Evolutionary conservation across 805 yeast genomes (phyloP).

Genomic region (Monosporozyma siamensis): DNA sequence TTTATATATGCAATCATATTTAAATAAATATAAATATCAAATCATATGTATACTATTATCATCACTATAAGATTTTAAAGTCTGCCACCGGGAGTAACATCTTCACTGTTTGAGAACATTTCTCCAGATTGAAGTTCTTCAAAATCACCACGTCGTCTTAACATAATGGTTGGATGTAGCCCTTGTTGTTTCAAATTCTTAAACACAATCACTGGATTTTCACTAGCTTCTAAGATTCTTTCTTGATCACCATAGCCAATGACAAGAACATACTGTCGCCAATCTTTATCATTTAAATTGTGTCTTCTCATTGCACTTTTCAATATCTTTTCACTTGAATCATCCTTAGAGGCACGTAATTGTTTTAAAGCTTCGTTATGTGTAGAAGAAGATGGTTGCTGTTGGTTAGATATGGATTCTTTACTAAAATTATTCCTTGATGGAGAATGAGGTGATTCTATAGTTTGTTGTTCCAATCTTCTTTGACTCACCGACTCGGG

Average conservation of each 20-base stretch:
- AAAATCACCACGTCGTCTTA: constrained; percentile 65
- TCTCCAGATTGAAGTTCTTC: constrained; percentile 16
- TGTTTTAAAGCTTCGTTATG: constrained; percentile 7
- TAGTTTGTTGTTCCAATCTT: neutral
- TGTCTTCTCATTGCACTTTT: constrained; percentile 86
- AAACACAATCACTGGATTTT: constrained; percentile 78
- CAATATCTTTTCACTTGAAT: constrained; percentile 79
- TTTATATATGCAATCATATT: no score
- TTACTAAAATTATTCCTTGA: neutral
- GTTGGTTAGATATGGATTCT: neutral
- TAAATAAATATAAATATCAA: no score
- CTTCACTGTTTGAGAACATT: neutral
- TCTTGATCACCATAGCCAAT: constrained; percentile 89
- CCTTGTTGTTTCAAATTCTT: constrained; percentile 81
- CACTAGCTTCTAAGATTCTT: constrained; percentile 70
- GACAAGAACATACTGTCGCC: constrained; percentile 82
- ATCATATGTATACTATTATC: constrained; percentile 1
- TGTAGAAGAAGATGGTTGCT: no score
- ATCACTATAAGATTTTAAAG: constrained; percentile 7
- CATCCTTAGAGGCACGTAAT: constrained; percentile 77
- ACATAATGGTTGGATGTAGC: constrained; percentile 83
- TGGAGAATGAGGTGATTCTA: neutral
- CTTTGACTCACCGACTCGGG: no score
- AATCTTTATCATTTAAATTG: constrained; percentile 64
- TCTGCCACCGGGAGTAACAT: constrained; percentile 24